These are phyloP conservation scores for Nigrospora osmanthi DNA, from an alignment of 2,329 filamentous ascomycete species.

Conservation along the genomic window DNA sequence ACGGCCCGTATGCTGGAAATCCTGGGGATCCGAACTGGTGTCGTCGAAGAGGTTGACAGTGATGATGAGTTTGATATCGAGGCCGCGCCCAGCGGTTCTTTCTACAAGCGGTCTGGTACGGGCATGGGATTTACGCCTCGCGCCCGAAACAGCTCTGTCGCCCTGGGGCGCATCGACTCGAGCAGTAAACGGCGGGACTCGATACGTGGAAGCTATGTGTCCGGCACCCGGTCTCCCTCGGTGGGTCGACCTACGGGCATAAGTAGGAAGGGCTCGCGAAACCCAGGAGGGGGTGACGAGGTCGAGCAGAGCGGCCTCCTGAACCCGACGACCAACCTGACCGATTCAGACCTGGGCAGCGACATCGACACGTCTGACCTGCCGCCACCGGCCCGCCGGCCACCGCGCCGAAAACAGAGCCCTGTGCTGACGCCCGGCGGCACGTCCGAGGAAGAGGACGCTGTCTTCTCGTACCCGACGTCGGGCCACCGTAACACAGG, in stretches of 20 bases:
- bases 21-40: constrained; percentile 88
- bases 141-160: constrained; percentile 49
- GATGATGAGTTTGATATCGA: constrained; percentile 99
- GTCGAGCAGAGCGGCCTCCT: constrained; percentile 51
- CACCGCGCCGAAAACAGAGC: constrained; percentile 29
- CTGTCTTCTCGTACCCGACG: constrained; percentile 25
- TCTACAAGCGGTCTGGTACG: constrained; percentile 70
- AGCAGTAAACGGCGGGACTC: constrained; percentile 16
- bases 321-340: constrained; percentile 33
- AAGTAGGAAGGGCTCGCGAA: constrained; percentile 43
- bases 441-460: constrained; percentile 16
- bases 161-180: constrained; percentile 43
- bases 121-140: constrained; percentile 73
- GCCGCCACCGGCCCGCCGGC: constrained; percentile 48
- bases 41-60: constrained; percentile 93
- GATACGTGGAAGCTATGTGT: constrained; percentile 40
- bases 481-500: constrained; percentile 23
- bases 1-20: constrained; percentile 98
- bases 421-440: constrained; percentile 24
- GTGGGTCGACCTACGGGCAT: constrained; percentile 36
- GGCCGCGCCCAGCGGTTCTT: constrained; percentile 60
- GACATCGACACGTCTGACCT: constrained; percentile 62
- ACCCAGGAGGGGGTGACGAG: constrained; percentile 30
- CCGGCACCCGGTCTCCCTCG: constrained; percentile 43
- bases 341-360: constrained; percentile 53